These are phyloP conservation scores for Senna siamea DNA, from an alignment of 306 rosid species.

Conservation along the genomic window DNA sequence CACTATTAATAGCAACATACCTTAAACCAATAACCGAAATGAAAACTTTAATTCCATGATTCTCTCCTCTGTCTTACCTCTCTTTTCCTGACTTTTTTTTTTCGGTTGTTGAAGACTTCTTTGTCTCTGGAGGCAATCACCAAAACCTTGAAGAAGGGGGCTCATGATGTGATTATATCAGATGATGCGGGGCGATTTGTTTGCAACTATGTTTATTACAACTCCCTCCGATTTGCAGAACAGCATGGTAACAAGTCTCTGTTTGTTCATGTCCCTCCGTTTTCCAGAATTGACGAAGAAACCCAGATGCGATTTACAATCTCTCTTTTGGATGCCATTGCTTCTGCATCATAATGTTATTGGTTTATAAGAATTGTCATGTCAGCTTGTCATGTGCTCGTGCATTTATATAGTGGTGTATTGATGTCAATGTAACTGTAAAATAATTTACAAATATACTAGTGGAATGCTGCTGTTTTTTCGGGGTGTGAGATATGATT, in stretches of 20 bases:
- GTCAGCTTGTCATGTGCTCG: conserved; percentile 31
- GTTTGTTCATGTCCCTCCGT: conserved; percentile 86
- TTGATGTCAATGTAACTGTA: conserved; percentile 40
- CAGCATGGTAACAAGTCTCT: conserved; percentile 81
- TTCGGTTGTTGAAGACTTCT: conserved; percentile 58
- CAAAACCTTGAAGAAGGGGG: conserved; percentile 61
- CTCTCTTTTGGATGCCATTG: conserved; percentile 80
- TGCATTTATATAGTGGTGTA: conserved; percentile 42
- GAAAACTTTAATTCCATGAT: not conserved
- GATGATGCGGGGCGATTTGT: conserved; percentile 87
- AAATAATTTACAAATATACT: conserved; percentile 26
- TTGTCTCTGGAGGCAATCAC: conserved; percentile 54
- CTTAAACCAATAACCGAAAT: not conserved
- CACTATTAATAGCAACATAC: conserved; percentile 1
- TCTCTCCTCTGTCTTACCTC: not conserved
- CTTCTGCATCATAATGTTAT: conserved; percentile 57
- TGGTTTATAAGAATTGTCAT: conserved; percentile 15
- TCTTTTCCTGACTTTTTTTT: conserved; percentile 35
- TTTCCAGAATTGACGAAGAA: conserved; percentile 70
- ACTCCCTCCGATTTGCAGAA: conserved; percentile 81
- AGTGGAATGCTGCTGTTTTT: conserved; percentile 23
- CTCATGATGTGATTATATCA: conserved; percentile 59
- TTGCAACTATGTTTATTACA: conserved; percentile 86
- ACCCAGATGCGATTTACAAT: conserved; percentile 73
- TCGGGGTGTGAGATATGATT: not conserved